phyloP scores from a whole-genome alignment of 2,329 filamentous ascomycete genomes.

The Hymenoscyphus linearis region DNA sequence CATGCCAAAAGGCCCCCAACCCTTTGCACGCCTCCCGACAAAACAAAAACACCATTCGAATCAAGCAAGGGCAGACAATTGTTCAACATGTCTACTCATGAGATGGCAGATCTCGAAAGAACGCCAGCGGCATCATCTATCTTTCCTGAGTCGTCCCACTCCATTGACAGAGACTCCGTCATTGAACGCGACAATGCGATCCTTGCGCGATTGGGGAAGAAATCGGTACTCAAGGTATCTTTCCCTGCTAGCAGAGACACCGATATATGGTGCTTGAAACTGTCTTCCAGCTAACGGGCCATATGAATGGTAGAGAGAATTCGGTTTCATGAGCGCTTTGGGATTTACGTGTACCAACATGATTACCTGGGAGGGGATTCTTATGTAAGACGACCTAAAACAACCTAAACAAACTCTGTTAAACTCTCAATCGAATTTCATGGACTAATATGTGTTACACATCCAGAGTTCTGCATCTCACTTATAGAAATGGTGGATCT shows the following conservation, averaged over 20 bases:
- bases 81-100: background rate
- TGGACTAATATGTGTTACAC: constrained; percentile 27
- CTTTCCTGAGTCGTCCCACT: background rate
- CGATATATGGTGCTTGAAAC: background rate
- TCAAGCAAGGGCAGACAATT: background rate
- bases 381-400: constrained; percentile 5
- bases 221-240: constrained; percentile 10
- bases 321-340: constrained; percentile 37
- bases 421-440: background rate
- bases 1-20: background rate
- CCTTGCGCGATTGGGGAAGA: constrained; percentile 10
- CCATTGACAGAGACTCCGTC: background rate
- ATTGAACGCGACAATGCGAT: constrained; percentile 6
- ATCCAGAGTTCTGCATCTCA: constrained; percentile 22
- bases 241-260: background rate
- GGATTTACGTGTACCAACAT: constrained; percentile 39
- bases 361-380: constrained; percentile 38
- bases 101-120: constrained; percentile 1
- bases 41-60: background rate
- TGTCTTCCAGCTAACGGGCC: background rate
- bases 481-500: constrained; percentile 16
- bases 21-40: background rate
- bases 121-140: background rate
- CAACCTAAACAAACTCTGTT: background rate
- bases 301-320: constrained; percentile 31